A percentile compares a stretch with the other conserved stretches of the same genome.
These are phyloP conservation scores for Xylaria castorea DNA, from an alignment of 495 filamentous ascomycete species.

Conservation along the genomic window DNA sequence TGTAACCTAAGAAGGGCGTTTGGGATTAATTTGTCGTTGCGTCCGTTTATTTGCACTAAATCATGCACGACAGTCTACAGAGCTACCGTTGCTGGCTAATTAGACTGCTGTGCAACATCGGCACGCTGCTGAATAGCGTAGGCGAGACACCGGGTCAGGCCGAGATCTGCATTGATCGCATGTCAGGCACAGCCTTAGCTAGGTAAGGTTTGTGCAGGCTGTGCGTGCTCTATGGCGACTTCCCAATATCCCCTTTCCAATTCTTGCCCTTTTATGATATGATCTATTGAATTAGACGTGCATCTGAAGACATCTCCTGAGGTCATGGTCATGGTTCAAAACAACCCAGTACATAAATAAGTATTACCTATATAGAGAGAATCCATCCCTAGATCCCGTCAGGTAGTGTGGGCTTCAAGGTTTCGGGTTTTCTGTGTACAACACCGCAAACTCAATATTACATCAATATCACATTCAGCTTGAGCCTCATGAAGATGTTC, in stretches of 20 bases:
- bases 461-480: not conserved
- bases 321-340: not conserved
- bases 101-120: not conserved
- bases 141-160: not conserved
- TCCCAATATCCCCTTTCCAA: not conserved
- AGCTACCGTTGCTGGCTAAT: not conserved
- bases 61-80: conserved; percentile 2
- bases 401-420: not conserved
- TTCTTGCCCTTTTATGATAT: not conserved
- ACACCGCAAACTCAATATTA: not conserved
- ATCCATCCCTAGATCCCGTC: not conserved
- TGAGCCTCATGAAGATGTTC: not conserved
- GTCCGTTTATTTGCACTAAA: not conserved
- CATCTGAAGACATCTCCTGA: not conserved
- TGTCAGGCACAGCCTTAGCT: not conserved
- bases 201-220: not conserved
- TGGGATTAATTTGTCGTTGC: not conserved
- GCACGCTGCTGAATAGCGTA: not conserved
- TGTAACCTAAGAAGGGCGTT: not conserved
- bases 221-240: not conserved
- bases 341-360: not conserved
- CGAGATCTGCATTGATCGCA: not conserved
- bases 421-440: not conserved
- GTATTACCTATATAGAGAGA: not conserved
- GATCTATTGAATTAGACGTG: not conserved